Conservation (phyloP, 768 basidiomycete genomes). For the Boletus huronensis region DNA sequence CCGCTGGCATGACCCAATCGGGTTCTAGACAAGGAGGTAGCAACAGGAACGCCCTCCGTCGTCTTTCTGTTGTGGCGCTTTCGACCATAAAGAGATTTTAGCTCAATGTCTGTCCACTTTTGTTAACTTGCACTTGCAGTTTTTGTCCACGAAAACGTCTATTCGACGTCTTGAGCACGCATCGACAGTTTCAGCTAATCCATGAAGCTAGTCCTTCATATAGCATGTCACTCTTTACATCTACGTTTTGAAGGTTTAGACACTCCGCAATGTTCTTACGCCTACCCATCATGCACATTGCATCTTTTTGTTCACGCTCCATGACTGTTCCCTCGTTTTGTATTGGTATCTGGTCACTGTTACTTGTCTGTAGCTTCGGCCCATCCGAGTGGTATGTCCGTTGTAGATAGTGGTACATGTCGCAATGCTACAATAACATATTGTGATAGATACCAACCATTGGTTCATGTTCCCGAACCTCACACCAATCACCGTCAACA, state of each 20-base stretch:
- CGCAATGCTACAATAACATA: background rate
- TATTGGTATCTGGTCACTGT: slow-evolving; percentile 4
- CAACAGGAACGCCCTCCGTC: slow-evolving; percentile 24
- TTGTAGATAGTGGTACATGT: background rate
- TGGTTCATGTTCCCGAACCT: background rate
- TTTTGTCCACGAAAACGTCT: slow-evolving; percentile 4
- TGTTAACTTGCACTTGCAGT: background rate
- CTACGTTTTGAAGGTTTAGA: slow-evolving; percentile 1
- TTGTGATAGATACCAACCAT: background rate
- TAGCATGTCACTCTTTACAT: slow-evolving; percentile 6
- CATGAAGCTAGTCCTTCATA: background rate
- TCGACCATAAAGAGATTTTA: slow-evolving; percentile 29
- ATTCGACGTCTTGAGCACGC: slow-evolving; percentile 4
- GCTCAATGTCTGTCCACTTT: background rate
- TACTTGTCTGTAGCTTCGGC: background rate
- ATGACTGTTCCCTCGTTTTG: slow-evolving; percentile 15
- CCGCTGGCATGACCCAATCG: slow-evolving; percentile 6
- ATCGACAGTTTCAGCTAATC: background rate
- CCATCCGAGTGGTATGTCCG: background rate
- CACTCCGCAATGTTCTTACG: background rate
- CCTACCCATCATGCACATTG: background rate
- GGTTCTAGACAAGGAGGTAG: slow-evolving; percentile 13
- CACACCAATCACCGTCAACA: background rate
- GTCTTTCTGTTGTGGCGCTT: slow-evolving; percentile 31
- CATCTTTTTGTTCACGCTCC: background rate